These are phyloP conservation scores for Candida maris DNA, from an alignment of 805 yeast genomes.

Conservation along the genomic window DNA sequence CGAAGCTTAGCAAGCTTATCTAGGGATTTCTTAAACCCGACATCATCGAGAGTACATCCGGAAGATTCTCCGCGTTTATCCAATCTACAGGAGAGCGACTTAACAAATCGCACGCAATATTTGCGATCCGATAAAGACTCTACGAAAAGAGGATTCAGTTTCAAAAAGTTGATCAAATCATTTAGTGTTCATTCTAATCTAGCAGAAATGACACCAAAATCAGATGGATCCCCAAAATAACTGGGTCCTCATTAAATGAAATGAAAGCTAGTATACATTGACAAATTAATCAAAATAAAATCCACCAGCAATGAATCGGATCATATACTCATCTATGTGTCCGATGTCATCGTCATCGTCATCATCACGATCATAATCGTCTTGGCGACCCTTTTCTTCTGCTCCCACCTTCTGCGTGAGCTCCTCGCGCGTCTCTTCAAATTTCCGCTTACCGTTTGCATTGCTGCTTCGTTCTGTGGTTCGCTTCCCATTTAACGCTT, in stretches of 20 bases:
- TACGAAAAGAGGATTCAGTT: constrained; percentile 13
- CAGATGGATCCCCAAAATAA: no score
- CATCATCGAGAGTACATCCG: background rate
- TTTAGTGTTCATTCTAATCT: constrained; percentile 14
- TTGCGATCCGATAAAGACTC: constrained; percentile 1
- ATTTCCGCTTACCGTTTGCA: constrained; percentile 4
- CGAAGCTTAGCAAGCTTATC: constrained; percentile 7
- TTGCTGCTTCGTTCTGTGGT: constrained; percentile 5
- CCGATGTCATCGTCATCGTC: constrained; percentile 64
- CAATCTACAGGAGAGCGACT: background rate
- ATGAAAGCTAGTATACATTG: constrained; percentile 15
- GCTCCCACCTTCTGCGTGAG: background rate
- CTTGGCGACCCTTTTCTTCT: constrained; percentile 29
- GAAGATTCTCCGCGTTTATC: background rate
- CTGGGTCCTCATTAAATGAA: constrained; percentile 1
- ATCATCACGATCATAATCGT: constrained; percentile 50
- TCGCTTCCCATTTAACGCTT: constrained; percentile 4
- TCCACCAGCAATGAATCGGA: constrained; percentile 83
- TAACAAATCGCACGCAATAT: background rate
- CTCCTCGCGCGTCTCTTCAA: constrained; percentile 28
- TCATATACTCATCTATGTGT: constrained; percentile 96
- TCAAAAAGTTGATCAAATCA: constrained; percentile 15
- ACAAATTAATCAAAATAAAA: constrained; percentile 49
- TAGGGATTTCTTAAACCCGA: background rate
- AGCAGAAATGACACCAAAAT: constrained; percentile 7